Evolutionary conservation across 495 filamentous ascomycete species (phyloP).

Genomic region (Penicillium turbatum): DNA sequence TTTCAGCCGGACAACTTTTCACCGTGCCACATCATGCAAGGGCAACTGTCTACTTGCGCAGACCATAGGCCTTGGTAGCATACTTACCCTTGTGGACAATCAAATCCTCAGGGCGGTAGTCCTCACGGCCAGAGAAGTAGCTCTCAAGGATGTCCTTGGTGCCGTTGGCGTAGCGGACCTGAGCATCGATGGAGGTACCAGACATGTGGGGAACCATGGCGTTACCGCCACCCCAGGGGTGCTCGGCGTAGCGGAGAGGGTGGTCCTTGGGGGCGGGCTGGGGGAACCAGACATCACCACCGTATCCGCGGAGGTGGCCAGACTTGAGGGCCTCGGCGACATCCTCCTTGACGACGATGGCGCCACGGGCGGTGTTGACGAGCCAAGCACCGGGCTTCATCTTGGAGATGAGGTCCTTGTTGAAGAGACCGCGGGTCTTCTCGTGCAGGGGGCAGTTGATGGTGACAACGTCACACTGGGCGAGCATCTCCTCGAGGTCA

Average conservation of each 20-base stretch:
- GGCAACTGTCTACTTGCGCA: conserved; percentile 55
- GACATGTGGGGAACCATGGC: conserved; percentile 99
- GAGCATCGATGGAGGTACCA: conserved; percentile 93
- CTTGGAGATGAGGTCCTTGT: conserved; percentile 99
- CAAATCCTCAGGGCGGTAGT: conserved; percentile 87
- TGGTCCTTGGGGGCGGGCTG: conserved; percentile 96
- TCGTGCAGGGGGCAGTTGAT: conserved; percentile 99
- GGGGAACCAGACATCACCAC: conserved; percentile 90
- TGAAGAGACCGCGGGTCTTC: conserved; percentile 93
- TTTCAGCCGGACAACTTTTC: neutral
- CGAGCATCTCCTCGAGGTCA: conserved; percentile 86
- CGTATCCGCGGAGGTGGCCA: conserved; percentile 94
- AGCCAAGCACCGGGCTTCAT: conserved; percentile 99
- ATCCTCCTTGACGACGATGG: conserved; percentile 99
- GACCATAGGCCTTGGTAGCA: conserved; percentile 91
- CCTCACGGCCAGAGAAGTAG: conserved; percentile 80
- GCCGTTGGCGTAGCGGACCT: conserved; percentile 89
- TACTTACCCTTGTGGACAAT: conserved; percentile 92
- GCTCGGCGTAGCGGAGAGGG: conserved; percentile 85
- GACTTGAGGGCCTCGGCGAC: conserved; percentile 89
- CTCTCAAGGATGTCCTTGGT: conserved; percentile 84
- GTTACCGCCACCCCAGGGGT: conserved; percentile 94
- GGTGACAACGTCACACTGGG: conserved; percentile 95
- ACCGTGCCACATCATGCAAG: conserved; percentile 4
- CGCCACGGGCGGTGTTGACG: conserved; percentile 96